Evolutionary conservation across 495 filamentous ascomycete genomes (phyloP).

Genomic region (Corynascus novoguineensis): DNA sequence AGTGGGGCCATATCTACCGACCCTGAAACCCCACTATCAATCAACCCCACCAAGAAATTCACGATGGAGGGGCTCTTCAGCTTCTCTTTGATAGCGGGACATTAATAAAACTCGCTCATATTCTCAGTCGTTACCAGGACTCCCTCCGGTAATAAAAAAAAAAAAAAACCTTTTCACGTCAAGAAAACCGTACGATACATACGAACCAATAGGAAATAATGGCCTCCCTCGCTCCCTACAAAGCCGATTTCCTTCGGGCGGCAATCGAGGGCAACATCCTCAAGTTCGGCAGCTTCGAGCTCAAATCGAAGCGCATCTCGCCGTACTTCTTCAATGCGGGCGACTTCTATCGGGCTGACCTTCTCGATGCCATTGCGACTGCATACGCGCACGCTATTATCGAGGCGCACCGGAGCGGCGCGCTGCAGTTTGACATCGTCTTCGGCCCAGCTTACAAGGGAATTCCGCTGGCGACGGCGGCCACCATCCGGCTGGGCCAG

Average conservation of each 20-base stretch:
- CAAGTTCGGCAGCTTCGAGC: conserved; percentile 78
- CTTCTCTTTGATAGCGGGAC: neutral
- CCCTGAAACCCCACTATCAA: neutral
- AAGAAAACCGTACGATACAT: no score
- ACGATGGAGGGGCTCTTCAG: conserved; percentile 9
- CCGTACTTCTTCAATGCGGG: conserved; percentile 99
- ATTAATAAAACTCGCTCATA: conserved; percentile 1
- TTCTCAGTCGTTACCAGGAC: neutral
- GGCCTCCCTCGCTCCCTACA: conserved; percentile 44
- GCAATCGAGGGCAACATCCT: conserved; percentile 70
- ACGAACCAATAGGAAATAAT: conserved; percentile 16
- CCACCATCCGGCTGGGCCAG: conserved; percentile 61
- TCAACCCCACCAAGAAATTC: conserved; percentile 12
- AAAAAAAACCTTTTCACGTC: neutral
- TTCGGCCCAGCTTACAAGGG: conserved; percentile 96
- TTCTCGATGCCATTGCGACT: conserved; percentile 64
- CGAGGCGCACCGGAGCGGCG: conserved; percentile 32
- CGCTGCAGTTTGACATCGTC: conserved; percentile 57
- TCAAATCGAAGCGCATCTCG: conserved; percentile 88
- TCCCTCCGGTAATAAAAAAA: neutral
- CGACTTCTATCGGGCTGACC: conserved; percentile 68
- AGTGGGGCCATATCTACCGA: neutral
- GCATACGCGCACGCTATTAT: conserved; percentile 75
- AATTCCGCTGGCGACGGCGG: conserved; percentile 74
- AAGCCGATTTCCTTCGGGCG: conserved; percentile 62